phyloP scores from a whole-genome alignment of 2,329 filamentous ascomycete species.

The Aspergillus neotritici region DNA sequence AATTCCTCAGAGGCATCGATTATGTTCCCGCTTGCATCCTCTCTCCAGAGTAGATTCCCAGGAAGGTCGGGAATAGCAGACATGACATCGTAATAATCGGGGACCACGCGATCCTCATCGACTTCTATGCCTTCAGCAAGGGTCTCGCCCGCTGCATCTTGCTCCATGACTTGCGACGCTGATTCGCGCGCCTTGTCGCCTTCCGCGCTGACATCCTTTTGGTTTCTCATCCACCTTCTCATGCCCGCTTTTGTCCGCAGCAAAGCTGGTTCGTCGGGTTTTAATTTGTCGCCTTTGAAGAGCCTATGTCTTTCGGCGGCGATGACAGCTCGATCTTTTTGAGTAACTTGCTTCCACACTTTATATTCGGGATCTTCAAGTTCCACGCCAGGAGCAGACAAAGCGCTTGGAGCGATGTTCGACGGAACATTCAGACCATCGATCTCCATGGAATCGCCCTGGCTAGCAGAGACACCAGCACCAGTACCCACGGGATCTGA shows the following conservation, averaged over 20 bases:
- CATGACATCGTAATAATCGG: constrained; percentile 89
- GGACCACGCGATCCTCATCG: constrained; percentile 75
- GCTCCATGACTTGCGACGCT: constrained; percentile 42
- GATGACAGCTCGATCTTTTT: constrained; percentile 83
- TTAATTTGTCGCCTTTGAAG: constrained; percentile 78
- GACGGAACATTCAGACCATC: constrained; percentile 61
- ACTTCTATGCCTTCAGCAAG: constrained; percentile 93
- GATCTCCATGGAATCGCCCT: constrained; percentile 79
- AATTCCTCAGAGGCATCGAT: constrained; percentile 84
- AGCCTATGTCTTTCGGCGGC: constrained; percentile 81
- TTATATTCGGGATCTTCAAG: constrained; percentile 89
- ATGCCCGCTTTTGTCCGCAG: constrained; percentile 81
- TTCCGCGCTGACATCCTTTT: constrained; percentile 61
- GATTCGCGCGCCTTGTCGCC: constrained; percentile 43
- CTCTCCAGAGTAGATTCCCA: constrained; percentile 73
- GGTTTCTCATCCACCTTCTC: constrained; percentile 76
- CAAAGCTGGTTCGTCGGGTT: constrained; percentile 80
- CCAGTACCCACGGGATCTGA: constrained; percentile 63
- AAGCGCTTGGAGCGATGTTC: constrained; percentile 61
- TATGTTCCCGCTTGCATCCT: constrained; percentile 82
- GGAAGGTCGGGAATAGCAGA: constrained; percentile 81
- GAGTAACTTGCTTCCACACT: constrained; percentile 98
- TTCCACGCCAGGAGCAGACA: constrained; percentile 67
- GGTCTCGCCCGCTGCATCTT: constrained; percentile 60
- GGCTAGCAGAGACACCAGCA: constrained; percentile 56